Evolutionary conservation across 1,284 basidiomycete species (phyloP).

Genomic region (Ceratorhiza oryzae-sativae): DNA sequence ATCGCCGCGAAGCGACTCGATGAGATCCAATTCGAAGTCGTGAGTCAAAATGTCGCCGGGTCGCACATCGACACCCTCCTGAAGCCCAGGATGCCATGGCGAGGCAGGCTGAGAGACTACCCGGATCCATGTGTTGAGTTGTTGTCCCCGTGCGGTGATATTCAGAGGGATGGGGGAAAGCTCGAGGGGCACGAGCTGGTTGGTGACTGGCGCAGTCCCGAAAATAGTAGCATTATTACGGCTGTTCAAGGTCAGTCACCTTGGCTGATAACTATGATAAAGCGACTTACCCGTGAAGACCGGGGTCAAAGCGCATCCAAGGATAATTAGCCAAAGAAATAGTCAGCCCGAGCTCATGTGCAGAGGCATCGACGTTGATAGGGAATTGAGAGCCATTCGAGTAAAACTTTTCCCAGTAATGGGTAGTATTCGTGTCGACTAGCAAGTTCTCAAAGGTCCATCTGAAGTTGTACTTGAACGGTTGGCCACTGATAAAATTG

Average conservation of each 20-base stretch:
- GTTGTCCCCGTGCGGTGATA: not conserved
- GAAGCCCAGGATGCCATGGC: constrained; percentile 1
- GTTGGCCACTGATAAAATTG: not conserved
- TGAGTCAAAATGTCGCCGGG: not conserved
- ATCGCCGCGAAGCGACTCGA: constrained; percentile 17
- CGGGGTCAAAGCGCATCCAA: constrained; percentile 21
- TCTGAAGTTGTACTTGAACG: constrained; percentile 14
- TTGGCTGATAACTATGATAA: too few relatives aligned
- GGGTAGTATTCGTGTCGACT: not conserved
- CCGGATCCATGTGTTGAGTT: not conserved
- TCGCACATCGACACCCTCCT: not conserved
- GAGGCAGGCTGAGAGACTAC: constrained; percentile 14
- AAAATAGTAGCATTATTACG: not conserved
- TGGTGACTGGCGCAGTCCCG: not conserved
- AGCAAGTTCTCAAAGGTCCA: not conserved
- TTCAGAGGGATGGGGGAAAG: constrained; percentile 20
- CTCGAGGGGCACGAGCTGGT: not conserved
- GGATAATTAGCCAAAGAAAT: constrained; percentile 20
- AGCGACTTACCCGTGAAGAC: not conserved
- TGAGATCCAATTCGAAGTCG: constrained; percentile 27
- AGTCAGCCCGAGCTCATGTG: not conserved
- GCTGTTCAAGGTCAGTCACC: too few relatives aligned
- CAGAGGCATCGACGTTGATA: not conserved
- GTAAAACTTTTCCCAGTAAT: not conserved
- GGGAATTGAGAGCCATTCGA: constrained; percentile 7